Conservation (phyloP, 345 rosid genomes). For the Camelina laxa region DNA sequence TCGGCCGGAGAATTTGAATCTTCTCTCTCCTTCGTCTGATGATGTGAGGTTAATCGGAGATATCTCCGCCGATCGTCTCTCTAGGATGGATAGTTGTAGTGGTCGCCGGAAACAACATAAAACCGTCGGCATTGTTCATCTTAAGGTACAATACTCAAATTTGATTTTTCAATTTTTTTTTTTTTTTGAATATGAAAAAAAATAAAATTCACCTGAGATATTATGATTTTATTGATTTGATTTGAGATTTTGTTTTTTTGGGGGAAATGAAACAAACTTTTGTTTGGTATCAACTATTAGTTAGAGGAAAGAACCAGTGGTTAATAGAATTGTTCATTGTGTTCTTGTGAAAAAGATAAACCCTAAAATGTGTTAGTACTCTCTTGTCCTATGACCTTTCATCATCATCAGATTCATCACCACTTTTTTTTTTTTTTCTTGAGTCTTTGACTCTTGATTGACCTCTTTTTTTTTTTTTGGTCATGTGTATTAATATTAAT, state of each 20-base stretch:
- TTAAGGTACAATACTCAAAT: conserved; percentile 61
- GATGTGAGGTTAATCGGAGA: conserved; percentile 86
- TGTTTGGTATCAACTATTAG: conserved; percentile 14
- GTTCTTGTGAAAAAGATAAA: conserved; percentile 37
- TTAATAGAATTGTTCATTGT: conserved; percentile 42
- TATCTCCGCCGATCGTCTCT: conserved; percentile 57
- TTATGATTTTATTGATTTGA: conserved; percentile 33
- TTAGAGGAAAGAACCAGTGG: conserved; percentile 53
- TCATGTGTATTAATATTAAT: conserved; percentile 26
- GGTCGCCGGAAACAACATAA: conserved; percentile 65
- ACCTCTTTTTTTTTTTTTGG: conserved; percentile 22
- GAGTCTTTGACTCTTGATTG: conserved; percentile 22
- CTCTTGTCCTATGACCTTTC: conserved; percentile 15
- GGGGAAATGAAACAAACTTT: conserved; percentile 44
- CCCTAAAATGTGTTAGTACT: conserved; percentile 39
- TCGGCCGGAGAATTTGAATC: conserved; percentile 63
- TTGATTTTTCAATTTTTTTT: conserved; percentile 15
- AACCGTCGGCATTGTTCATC: conserved; percentile 79
- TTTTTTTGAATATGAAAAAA: conserved; percentile 11
- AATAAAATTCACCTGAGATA: conserved; percentile 16
- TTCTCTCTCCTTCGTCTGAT: conserved; percentile 49
- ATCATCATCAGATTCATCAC: conserved; percentile 20
- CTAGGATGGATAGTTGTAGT: conserved; percentile 62
- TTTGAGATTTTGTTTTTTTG: neutral
- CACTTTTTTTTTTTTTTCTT: neutral